Conservation (phyloP, 768 basidiomycete species). For the Trametes elegans region DNA sequence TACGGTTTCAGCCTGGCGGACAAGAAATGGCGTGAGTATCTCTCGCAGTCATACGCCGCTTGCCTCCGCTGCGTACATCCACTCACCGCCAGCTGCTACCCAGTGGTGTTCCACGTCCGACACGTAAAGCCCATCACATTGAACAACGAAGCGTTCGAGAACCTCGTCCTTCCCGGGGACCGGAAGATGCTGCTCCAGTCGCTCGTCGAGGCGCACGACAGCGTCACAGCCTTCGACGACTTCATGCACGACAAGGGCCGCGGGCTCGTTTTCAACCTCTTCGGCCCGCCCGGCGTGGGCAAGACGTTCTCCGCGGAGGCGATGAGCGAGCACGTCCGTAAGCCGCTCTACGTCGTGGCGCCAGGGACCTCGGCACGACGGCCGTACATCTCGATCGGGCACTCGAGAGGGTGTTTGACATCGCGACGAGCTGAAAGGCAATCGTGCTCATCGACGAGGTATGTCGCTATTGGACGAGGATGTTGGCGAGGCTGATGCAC, state of each 20-base stretch:
- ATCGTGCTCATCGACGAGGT: conserved; percentile 34
- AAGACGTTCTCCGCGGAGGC: conserved; percentile 30
- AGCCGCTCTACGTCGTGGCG: conserved; percentile 29
- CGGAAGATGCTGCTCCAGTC: conserved; percentile 28
- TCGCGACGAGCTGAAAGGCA: conserved; percentile 34
- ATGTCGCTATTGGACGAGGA: background rate
- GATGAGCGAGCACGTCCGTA: conserved; percentile 21
- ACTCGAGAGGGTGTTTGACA: conserved; percentile 31
- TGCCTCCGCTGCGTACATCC: background rate
- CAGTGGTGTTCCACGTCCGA: conserved; percentile 61
- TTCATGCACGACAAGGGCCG: conserved; percentile 34
- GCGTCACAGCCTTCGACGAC: conserved; percentile 28
- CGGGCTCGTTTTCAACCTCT: conserved; percentile 33
- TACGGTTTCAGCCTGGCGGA: conserved; percentile 61
- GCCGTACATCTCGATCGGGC: conserved; percentile 28
- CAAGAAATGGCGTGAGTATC: conserved; percentile 54
- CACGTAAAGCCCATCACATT: conserved; percentile 46
- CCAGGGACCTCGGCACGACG: conserved; percentile 33
- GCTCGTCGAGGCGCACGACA: conserved; percentile 30
- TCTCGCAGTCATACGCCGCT: background rate
- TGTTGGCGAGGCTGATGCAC: background rate
- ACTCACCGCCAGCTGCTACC: too few relatives aligned
- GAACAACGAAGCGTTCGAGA: conserved; percentile 30
- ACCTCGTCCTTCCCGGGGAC: conserved; percentile 28
- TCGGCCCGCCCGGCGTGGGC: conserved; percentile 29